A percentile compares a stretch with the other conserved stretches of the same genome.
Conservation (phyloP, 495 filamentous ascomycete species). For the Tuber calosporum region DNA sequence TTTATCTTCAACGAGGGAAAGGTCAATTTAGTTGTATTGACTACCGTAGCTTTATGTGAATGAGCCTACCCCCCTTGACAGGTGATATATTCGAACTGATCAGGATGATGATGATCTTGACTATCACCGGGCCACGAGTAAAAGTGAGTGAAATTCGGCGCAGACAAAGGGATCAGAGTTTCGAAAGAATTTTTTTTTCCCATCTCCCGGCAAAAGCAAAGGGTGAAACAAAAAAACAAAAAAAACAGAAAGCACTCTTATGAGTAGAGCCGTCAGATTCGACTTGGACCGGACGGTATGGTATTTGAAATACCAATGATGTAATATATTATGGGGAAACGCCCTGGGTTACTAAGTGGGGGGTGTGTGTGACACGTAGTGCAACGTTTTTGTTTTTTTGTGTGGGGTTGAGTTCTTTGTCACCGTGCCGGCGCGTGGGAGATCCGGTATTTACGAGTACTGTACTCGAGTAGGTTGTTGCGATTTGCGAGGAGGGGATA, state of each 20-base stretch:
- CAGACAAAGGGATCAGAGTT: not conserved
- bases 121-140: no score
- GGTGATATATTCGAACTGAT: no score
- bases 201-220: not conserved
- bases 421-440: not conserved
- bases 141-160: no score
- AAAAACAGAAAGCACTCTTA: not conserved
- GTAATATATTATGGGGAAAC: not conserved
- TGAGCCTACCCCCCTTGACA: no score
- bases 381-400: not conserved
- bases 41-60: no score
- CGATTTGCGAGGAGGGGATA: not conserved
- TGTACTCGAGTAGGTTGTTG: no score
- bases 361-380: not conserved
- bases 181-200: not conserved
- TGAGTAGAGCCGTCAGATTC: not conserved
- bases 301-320: slow-evolving; percentile 3
- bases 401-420: not conserved
- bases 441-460: no score
- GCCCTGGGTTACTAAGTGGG: not conserved
- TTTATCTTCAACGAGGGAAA: no score
- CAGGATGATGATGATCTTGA: no score
- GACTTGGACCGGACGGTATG: not conserved
- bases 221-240: not conserved
- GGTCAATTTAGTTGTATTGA: no score